Conservation (phyloP, 768 basidiomycete species). For the Sutorius australiensis region DNA sequence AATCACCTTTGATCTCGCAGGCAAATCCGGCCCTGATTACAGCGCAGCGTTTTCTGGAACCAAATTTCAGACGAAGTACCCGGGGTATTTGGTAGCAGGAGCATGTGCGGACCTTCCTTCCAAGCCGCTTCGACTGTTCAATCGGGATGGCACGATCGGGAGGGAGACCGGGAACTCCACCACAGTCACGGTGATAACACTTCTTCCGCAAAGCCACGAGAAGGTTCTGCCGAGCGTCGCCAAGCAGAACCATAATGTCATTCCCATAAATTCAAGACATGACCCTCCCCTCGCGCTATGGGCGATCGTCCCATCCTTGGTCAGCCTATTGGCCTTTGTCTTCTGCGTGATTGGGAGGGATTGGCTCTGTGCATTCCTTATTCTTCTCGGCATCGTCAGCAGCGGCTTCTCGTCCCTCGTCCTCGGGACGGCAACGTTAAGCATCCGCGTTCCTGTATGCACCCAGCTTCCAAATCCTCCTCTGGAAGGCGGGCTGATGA, state of each 20-base stretch:
- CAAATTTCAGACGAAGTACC: slow-evolving; percentile 48
- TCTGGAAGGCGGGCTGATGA: slow-evolving; percentile 31
- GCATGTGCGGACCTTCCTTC: neutral
- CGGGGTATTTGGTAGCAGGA: slow-evolving; percentile 47
- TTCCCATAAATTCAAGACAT: slow-evolving; percentile 9
- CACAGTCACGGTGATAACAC: slow-evolving; percentile 14
- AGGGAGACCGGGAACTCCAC: slow-evolving; percentile 16
- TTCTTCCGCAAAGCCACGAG: slow-evolving; percentile 6
- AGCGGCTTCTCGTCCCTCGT: slow-evolving; percentile 29
- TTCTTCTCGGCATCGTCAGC: slow-evolving; percentile 30
- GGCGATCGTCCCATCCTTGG: slow-evolving; percentile 20
- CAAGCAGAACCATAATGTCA: neutral
- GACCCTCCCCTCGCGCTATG: slow-evolving; percentile 7
- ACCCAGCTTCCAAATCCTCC: slow-evolving; percentile 21
- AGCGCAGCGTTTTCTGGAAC: slow-evolving; percentile 68
- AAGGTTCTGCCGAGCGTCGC: neutral
- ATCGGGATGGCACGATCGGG: neutral
- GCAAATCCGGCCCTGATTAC: slow-evolving; percentile 54
- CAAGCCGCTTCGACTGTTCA: slow-evolving; percentile 1
- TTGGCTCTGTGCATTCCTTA: slow-evolving; percentile 26
- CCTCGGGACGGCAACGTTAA: slow-evolving; percentile 26
- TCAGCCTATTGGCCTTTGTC: slow-evolving; percentile 21
- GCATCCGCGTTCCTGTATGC: slow-evolving; percentile 16
- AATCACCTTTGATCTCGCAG: slow-evolving; percentile 26
- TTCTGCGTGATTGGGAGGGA: slow-evolving; percentile 22